Percentiles rank a stretch among this genome's conserved stretches.
Evolutionary conservation across 2,329 filamentous ascomycete species (phyloP).

Genomic region (Alternaria sp.): DNA sequence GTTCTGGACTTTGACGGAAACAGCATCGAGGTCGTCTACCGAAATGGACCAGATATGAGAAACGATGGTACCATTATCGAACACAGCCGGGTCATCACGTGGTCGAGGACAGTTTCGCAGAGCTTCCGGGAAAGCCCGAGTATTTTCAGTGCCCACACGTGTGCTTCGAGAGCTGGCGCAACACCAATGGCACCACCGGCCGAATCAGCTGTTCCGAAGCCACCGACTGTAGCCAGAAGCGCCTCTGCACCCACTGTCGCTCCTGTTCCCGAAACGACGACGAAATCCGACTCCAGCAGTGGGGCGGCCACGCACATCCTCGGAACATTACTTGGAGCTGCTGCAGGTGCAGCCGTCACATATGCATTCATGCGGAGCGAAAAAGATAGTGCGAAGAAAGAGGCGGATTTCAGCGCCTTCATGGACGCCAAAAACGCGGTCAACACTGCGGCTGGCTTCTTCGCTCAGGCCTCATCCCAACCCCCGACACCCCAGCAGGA

Average conservation of each 20-base stretch:
- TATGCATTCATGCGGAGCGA: conserved; percentile 76
- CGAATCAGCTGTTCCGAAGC: conserved; percentile 35
- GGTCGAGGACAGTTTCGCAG: conserved; percentile 43
- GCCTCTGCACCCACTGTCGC: conserved; percentile 41
- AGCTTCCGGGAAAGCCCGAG: conserved; percentile 45
- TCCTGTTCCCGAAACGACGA: conserved; percentile 32
- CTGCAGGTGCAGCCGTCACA: conserved; percentile 77
- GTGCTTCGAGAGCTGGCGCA: conserved; percentile 35
- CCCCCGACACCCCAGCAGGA: conserved; percentile 41
- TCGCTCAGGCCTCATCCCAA: conserved; percentile 40
- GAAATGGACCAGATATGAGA: conserved; percentile 51
- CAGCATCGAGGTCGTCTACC: conserved; percentile 79
- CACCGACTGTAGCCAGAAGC: conserved; percentile 40
- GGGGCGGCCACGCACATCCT: conserved; percentile 71
- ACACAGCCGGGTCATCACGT: conserved; percentile 56
- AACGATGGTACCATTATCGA: conserved; percentile 53
- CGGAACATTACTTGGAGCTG: conserved; percentile 79
- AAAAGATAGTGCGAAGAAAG: conserved; percentile 55
- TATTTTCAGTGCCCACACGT: conserved; percentile 40
- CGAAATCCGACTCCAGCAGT: conserved; percentile 49
- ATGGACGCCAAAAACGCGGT: conserved; percentile 43
- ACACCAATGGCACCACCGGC: conserved; percentile 33
- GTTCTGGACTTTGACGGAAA: conserved; percentile 84
- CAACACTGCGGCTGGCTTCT: conserved; percentile 37
- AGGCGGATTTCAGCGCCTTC: conserved; percentile 51